Evolutionary conservation across 1,139 yeast genomes (phyloP).

Genomic region (Meyerozyma athensensis): DNA sequence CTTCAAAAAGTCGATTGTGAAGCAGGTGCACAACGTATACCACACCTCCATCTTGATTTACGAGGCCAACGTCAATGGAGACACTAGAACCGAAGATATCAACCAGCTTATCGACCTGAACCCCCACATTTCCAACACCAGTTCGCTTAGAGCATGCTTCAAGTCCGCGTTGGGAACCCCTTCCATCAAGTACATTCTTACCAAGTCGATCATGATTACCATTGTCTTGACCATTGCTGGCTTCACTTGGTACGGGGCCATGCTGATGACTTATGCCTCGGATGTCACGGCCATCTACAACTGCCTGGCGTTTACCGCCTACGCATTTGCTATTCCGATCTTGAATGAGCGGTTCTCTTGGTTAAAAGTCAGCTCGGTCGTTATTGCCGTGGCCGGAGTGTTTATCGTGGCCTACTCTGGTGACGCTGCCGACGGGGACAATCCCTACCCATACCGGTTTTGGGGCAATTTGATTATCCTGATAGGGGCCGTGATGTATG

Average conservation of each 20-base stretch:
- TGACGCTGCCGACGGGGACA: conserved; percentile 16
- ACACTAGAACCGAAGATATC: conserved; percentile 32
- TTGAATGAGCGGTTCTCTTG: conserved; percentile 61
- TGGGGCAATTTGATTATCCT: conserved; percentile 71
- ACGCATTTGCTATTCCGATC: conserved; percentile 76
- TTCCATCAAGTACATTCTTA: conserved; percentile 46
- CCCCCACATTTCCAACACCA: conserved; percentile 36
- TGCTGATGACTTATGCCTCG: conserved; percentile 74
- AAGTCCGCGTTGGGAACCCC: conserved; percentile 35
- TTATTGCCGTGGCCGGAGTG: conserved; percentile 71
- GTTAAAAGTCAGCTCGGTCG: conserved; percentile 64
- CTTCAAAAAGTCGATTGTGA: conserved; percentile 38
- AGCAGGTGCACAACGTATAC: conserved; percentile 47
- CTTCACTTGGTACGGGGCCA: conserved; percentile 81
- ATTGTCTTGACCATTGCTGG: conserved; percentile 71
- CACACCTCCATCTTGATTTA: conserved; percentile 49
- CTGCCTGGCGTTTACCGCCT: conserved; percentile 85
- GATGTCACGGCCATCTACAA: conserved; percentile 90
- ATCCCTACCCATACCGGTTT: conserved; percentile 54
- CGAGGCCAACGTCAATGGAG: conserved; percentile 36
- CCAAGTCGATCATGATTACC: conserved; percentile 43
- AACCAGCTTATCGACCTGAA: conserved; percentile 35
- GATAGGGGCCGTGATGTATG: conserved; percentile 77
- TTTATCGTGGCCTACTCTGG: conserved; percentile 76
- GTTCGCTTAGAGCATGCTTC: conserved; percentile 34